phyloP scores from a whole-genome alignment of 2,329 filamentous ascomycete genomes.

The Chrysosporium queenslandicum region DNA sequence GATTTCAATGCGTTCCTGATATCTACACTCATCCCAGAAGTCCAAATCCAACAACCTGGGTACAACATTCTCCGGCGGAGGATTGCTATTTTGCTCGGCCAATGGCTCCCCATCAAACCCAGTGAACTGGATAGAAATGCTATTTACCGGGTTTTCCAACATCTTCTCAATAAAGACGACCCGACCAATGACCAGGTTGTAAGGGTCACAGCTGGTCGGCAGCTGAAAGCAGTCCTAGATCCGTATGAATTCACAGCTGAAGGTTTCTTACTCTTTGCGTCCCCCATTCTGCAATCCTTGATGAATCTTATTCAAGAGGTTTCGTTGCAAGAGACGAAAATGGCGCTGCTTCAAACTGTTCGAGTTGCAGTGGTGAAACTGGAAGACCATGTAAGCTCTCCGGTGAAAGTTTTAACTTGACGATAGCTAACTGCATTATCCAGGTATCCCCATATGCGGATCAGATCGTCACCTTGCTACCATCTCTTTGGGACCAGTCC shows the following conservation, averaged over 20 bases:
- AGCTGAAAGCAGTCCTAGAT: conserved; percentile 69
- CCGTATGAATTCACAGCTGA: conserved; percentile 72
- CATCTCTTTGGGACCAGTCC: conserved; percentile 72
- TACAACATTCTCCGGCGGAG: conserved; percentile 79
- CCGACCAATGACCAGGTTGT: conserved; percentile 82
- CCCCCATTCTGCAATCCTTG: conserved; percentile 60
- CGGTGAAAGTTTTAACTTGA: conserved; percentile 53
- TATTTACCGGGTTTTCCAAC: conserved; percentile 80
- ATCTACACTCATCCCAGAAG: conserved; percentile 66
- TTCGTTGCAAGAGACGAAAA: conserved; percentile 75
- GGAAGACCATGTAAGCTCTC: conserved; percentile 53
- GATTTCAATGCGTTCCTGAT: conserved; percentile 76
- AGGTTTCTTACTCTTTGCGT: conserved; percentile 65
- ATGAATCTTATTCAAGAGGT: conserved; percentile 71
- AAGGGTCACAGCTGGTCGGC: conserved; percentile 76
- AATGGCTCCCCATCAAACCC: conserved; percentile 78
- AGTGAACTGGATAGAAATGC: conserved; percentile 57
- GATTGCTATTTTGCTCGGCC: conserved; percentile 76
- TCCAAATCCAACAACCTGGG: conserved; percentile 55
- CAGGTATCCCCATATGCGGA: conserved; percentile 59
- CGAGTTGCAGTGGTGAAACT: conserved; percentile 69
- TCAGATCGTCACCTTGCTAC: conserved; percentile 69
- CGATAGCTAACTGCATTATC: conserved; percentile 61
- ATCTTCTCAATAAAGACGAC: conserved; percentile 69
- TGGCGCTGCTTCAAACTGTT: conserved; percentile 80